These are phyloP conservation scores for Boletus rex-veris DNA, from an alignment of 768 basidiomycete genomes.

Conservation along the genomic window DNA sequence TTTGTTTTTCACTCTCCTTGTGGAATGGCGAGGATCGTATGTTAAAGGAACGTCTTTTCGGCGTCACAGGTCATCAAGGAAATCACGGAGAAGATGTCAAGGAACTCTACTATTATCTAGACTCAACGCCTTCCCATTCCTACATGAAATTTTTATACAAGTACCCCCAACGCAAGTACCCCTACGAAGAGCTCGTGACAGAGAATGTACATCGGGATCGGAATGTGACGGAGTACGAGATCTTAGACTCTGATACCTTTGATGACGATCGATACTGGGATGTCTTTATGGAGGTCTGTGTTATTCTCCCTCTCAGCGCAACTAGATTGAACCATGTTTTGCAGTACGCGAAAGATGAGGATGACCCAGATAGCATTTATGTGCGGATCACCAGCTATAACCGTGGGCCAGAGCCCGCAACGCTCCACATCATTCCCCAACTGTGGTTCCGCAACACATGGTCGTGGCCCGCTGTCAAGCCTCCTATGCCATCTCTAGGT, in stretches of 20 bases:
- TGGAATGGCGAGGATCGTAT: conserved; percentile 97
- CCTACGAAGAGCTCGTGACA: conserved; percentile 88
- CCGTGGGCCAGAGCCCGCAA: conserved; percentile 92
- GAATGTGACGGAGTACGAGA: conserved; percentile 88
- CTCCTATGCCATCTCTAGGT: conserved; percentile 58
- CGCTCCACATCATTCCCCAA: conserved; percentile 91
- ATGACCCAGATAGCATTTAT: conserved; percentile 82
- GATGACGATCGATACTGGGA: conserved; percentile 98
- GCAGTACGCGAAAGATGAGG: conserved; percentile 97
- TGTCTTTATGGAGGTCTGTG: conserved; percentile 88
- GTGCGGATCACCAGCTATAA: conserved; percentile 96
- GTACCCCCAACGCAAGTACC: conserved; percentile 89
- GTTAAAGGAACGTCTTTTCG: conserved; percentile 94
- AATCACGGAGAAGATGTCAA: conserved; percentile 99
- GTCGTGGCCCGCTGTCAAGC: conserved; percentile 83
- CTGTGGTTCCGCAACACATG: conserved; percentile 98
- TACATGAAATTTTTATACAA: conserved; percentile 99
- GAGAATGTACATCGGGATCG: conserved; percentile 82
- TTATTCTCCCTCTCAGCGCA: conserved; percentile 1
- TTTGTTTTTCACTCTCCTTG: conserved; percentile 86
- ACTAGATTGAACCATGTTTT: conserved; percentile 2
- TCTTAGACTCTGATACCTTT: conserved; percentile 88
- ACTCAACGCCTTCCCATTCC: conserved; percentile 97
- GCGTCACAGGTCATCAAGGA: conserved; percentile 94
- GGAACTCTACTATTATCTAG: conserved; percentile 97